Percentiles rank a stretch among this genome's conserved stretches.
Evolutionary conservation across 257 asterid species (phyloP).

Genomic region (Thymus mandschuricus): DNA sequence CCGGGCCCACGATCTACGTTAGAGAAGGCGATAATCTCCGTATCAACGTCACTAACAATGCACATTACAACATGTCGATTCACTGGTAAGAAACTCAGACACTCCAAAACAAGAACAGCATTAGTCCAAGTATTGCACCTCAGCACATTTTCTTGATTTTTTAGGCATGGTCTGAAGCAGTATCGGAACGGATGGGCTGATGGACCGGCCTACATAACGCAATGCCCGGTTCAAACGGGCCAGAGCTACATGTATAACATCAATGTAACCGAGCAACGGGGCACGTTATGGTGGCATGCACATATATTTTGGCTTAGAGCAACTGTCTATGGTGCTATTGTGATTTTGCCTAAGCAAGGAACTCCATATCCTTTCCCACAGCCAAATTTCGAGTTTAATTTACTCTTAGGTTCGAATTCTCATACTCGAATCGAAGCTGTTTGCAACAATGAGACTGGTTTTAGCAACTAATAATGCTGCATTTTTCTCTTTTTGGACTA

Average conservation of each 20-base stretch:
- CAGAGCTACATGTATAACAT: constrained; percentile 48
- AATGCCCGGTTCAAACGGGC: constrained; percentile 70
- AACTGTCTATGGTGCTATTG: constrained; percentile 71
- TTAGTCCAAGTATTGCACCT: too few relatives aligned
- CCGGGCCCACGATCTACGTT: constrained; percentile 42
- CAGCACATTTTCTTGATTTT: neutral
- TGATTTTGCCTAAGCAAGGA: constrained; percentile 61
- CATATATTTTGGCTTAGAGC: constrained; percentile 75
- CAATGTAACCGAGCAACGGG: constrained; percentile 56
- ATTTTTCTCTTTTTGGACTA: neutral
- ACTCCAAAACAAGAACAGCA: neutral
- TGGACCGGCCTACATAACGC: constrained; percentile 64
- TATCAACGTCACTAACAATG: constrained; percentile 64
- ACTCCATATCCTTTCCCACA: constrained; percentile 66
- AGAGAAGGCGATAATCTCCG: constrained; percentile 62
- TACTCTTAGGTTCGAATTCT: constrained; percentile 34
- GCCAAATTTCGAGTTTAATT: constrained; percentile 40
- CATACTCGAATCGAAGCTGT: neutral
- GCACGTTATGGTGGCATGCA: constrained; percentile 57
- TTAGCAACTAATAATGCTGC: neutral
- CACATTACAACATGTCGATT: constrained; percentile 70
- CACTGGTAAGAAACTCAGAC: constrained; percentile 49
- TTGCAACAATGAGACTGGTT: neutral
- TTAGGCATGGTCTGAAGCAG: constrained; percentile 76
- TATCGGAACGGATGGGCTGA: constrained; percentile 56